Evolutionary conservation across 495 filamentous ascomycete genomes (phyloP), one percentile per base, ranked within the genome.

Genomic region (Rostrohypoxylon terebratum): DNA sequence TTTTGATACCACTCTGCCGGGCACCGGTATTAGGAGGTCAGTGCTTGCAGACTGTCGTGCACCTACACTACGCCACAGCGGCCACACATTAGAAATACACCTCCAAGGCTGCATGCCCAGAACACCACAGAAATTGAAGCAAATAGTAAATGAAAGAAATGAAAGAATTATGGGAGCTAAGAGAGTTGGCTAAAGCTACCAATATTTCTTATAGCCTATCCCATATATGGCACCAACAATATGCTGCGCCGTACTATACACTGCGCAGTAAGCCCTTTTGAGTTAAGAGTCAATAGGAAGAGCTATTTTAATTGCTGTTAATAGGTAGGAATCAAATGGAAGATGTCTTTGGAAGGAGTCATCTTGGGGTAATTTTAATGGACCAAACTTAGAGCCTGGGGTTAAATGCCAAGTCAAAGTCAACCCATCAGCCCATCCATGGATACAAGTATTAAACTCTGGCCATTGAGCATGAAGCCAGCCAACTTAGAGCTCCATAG

Each of bases 1-100:
- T 60, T 62, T 62, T 62, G 34, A n/a, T 55, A 64, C 62, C 62
- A 64, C 42, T 55, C 48, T 64, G 38, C 21, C 34, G 61, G 48
- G 36, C 28, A 53, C 36, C 42, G 42, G 20, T 45, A 45, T 18
- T 53, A 28, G 25, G 28, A 28, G 25, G 20, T 53, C 48, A 53
- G 20, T 53, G 21, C 20, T 53, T 53, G 20, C 48, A 31, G 16
- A 14, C 54, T 58, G 54, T 58, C 38, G 54, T 58, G 54, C 38
- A 50, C 47, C 47, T 23, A 45, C 28, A 28, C 28, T 28, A 28
- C 28, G 28, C 28, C 6, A 3, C 6, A 28, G 3, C 6, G 3
- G 28, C 3, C 28, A 28, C 28, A n/a, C 6, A 21, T 18, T 18
- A n/a, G 18, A 54, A 54, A 23, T 54, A 31, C 50, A 11, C 10